Evolutionary conservation across 257 asterid genomes (phyloP).

Genomic region (Primulina huaijiensis): DNA sequence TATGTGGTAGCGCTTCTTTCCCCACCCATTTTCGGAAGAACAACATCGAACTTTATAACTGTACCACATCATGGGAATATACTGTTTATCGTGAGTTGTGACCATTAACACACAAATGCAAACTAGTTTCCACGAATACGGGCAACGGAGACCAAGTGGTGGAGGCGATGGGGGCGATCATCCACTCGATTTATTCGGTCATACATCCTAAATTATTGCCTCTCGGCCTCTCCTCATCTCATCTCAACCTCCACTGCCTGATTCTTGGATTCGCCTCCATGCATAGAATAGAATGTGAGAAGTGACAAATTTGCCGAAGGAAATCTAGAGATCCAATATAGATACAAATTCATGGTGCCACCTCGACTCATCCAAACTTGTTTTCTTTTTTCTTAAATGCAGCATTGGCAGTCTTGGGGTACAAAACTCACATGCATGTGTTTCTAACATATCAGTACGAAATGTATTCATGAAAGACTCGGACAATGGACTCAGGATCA

Average conservation of each 20-base stretch:
- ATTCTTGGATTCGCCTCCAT: neutral
- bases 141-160: neutral
- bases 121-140: neutral
- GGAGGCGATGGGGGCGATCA: neutral
- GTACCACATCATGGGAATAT: neutral
- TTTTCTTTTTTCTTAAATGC: conserved; percentile 13
- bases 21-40: neutral
- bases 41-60: neutral
- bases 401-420: conserved; percentile 95
- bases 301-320: neutral
- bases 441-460: conserved; percentile 74
- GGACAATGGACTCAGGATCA: conserved; percentile 79
- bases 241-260: neutral
- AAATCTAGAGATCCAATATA: neutral
- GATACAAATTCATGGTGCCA: neutral
- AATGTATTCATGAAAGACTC: conserved; percentile 66
- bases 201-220: neutral
- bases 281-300: neutral
- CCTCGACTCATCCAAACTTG: neutral
- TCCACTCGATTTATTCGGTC: neutral
- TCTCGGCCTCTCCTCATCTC: neutral
- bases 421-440: conserved; percentile 80
- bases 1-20: conserved; percentile 21
- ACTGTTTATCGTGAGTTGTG: neutral
- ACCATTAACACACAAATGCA: no score